Evolutionary conservation across 208 protist species (phyloP).

Genomic region (Trypanosoma platydactyli): DNA sequence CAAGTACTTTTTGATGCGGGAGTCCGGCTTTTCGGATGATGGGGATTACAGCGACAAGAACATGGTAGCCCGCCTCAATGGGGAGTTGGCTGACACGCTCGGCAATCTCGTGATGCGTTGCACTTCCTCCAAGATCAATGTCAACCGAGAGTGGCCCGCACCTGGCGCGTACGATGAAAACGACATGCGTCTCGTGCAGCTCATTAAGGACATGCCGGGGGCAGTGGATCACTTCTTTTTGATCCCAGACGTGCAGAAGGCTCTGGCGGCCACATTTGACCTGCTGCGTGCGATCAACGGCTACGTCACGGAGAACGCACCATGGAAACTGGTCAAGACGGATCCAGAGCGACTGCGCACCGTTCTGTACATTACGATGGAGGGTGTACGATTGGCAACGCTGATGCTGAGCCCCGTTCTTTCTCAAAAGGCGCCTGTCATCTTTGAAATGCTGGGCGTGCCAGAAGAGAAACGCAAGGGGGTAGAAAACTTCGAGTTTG

Average conservation of each 20-base stretch:
- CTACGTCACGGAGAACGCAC: conserved; percentile 90
- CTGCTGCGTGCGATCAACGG: conserved; percentile 85
- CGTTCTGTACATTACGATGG: conserved; percentile 90
- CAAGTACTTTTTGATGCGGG: conserved; percentile 96
- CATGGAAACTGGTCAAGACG: conserved; percentile 92
- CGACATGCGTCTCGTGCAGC: conserved; percentile 63
- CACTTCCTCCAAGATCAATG: conserved; percentile 83
- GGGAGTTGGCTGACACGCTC: conserved; percentile 93
- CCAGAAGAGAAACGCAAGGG: conserved; percentile 47
- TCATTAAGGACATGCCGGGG: conserved; percentile 64
- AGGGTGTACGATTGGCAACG: conserved; percentile 82
- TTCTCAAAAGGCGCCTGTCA: conserved; percentile 70
- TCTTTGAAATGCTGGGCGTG: conserved; percentile 89
- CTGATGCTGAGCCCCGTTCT: conserved; percentile 87
- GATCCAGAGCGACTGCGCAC: conserved; percentile 75
- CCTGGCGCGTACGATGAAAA: conserved; percentile 63
- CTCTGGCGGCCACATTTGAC: conserved; percentile 83
- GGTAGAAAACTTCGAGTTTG: conserved; percentile 64
- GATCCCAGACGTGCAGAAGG: conserved; percentile 86
- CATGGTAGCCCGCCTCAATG: conserved; percentile 87
- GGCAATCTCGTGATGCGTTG: conserved; percentile 93
- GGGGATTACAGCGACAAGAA: conserved; percentile 94
- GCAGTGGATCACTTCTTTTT: conserved; percentile 83
- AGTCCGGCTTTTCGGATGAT: conserved; percentile 94
- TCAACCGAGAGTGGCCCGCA: conserved; percentile 64